Evolutionary conservation across 1,284 basidiomycete genomes (phyloP).

Genomic region (Fomitopsis schrenkii): DNA sequence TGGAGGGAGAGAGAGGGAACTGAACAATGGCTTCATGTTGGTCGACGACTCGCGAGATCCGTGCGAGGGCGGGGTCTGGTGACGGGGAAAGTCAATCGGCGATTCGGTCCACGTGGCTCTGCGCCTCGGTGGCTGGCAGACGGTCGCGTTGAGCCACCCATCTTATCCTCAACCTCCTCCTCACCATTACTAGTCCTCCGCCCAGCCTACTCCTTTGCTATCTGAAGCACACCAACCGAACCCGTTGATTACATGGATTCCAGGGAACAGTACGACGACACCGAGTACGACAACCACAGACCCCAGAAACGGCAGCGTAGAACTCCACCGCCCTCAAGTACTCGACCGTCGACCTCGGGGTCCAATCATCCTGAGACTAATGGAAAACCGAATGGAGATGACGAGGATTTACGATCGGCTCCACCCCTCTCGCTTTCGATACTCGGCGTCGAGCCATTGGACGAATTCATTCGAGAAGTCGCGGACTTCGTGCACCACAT

Average conservation of each 20-base stretch:
- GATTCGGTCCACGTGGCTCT: not conserved
- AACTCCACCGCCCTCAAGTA: constrained; percentile 14
- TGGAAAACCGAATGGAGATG: constrained; percentile 15
- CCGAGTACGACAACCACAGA: constrained; percentile 24
- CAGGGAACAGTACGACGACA: constrained; percentile 20
- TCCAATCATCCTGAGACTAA: constrained; percentile 11
- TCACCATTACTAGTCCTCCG: not conserved
- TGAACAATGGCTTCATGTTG: not conserved
- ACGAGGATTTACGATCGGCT: constrained; percentile 20
- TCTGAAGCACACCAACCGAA: not conserved
- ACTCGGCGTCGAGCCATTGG: constrained; percentile 88
- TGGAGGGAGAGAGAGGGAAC: not conserved
- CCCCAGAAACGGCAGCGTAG: constrained; percentile 30
- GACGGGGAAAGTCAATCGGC: not conserved
- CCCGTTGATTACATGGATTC: constrained; percentile 12
- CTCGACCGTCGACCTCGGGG: not conserved
- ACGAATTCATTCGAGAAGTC: constrained; percentile 90
- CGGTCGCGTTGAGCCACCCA: not conserved
- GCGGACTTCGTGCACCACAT: constrained; percentile 86
- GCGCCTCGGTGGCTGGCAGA: not conserved
- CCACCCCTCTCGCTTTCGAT: constrained; percentile 83
- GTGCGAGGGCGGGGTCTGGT: not conserved
- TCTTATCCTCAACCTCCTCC: not conserved
- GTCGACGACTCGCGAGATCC: not conserved
- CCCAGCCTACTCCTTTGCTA: not conserved